Base-by-base conservation (phyloP, 1,284 basidiomycete genomes). In the Naganishia sp. region DNA sequence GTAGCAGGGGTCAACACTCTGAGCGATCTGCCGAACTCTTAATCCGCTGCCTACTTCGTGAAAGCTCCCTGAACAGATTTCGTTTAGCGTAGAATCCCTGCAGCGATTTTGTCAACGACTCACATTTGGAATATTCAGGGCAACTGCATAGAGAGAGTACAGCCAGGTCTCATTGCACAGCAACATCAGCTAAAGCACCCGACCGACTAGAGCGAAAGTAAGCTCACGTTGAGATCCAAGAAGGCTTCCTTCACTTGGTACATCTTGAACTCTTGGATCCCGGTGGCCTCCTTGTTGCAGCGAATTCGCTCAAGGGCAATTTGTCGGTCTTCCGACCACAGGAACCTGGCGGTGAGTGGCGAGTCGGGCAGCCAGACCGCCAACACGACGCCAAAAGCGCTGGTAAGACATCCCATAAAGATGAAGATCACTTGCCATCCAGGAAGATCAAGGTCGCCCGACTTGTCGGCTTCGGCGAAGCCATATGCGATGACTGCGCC, bases 181-280 rank as follows among this genome's bases (percentile, higher is more conserved):
- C 10, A 35, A 23, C 25, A 15, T 13, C 10, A 9, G 32, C n/a
- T 23, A 31, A 7, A 28, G 18, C 18, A 23, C 17, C 9, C 18
- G 11, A 23, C 23, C 45, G 17, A n/a, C 18, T n/a, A n/a, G 18
- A 9, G 18, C 45, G 18, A 23, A 46, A 15, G 18, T 2, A 55
- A 21, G 32, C 63, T 57, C 45, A 65, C 63, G 54, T 58, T 57
- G 13, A 55, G 63, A 72, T 89, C 88, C 2, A 71, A 69, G 0
- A 90, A 75, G 0, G 87, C 84, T 73, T 90, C 88, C 53, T 86
- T 83, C 80, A 89, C 88, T 86, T 91, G 90, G 23, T 88, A 85
- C 65, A 82, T 84, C 79, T 90, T 91, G 79, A 87, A 89, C 56
- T 82, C 82, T 74, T 89, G 70, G 57, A 69, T 72, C 54, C 74